Evolutionary conservation across 768 basidiomycete genomes (phyloP).

Genomic region (Boletus pseudo-olivaceus): DNA sequence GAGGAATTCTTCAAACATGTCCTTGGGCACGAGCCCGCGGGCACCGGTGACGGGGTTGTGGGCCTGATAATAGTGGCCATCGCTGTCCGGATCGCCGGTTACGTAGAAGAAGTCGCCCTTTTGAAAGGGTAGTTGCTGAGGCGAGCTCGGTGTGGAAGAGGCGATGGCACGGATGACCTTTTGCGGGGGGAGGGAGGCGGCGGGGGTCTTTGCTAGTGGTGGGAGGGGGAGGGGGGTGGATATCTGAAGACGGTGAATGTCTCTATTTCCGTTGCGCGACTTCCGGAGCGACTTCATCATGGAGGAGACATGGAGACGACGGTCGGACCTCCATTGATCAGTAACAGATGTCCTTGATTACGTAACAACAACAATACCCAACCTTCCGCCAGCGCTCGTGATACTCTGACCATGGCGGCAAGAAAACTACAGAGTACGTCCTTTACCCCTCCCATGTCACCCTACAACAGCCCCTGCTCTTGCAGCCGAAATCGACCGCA

Average conservation of each 20-base stretch:
- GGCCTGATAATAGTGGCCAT: constrained; percentile 82
- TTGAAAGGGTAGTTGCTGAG: constrained; percentile 84
- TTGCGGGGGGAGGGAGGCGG: constrained; percentile 79
- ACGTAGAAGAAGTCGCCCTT: constrained; percentile 99
- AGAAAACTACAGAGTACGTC: constrained; percentile 82
- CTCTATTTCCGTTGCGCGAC: constrained; percentile 56
- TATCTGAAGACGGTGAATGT: constrained; percentile 57
- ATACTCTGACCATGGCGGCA: constrained; percentile 64
- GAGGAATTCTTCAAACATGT: constrained; percentile 87
- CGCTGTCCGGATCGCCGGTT: constrained; percentile 60
- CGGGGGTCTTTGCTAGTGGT: constrained; percentile 41
- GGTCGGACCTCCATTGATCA: not conserved
- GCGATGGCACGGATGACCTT: constrained; percentile 89
- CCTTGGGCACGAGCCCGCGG: constrained; percentile 84
- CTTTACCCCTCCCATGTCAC: not conserved
- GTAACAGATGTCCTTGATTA: constrained; percentile 13
- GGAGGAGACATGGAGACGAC: not conserved
- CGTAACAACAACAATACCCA: constrained; percentile 13
- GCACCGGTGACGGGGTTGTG: constrained; percentile 91
- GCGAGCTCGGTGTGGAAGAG: constrained; percentile 61
- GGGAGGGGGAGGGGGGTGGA: constrained; percentile 68
- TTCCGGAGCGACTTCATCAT: constrained; percentile 82
- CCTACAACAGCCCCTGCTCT: not conserved
- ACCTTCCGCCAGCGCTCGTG: not conserved
- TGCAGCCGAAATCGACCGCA: constrained; percentile 96